Conservation (phyloP, 108 stramenopile species). For the Conticribra weissflogii region DNA sequence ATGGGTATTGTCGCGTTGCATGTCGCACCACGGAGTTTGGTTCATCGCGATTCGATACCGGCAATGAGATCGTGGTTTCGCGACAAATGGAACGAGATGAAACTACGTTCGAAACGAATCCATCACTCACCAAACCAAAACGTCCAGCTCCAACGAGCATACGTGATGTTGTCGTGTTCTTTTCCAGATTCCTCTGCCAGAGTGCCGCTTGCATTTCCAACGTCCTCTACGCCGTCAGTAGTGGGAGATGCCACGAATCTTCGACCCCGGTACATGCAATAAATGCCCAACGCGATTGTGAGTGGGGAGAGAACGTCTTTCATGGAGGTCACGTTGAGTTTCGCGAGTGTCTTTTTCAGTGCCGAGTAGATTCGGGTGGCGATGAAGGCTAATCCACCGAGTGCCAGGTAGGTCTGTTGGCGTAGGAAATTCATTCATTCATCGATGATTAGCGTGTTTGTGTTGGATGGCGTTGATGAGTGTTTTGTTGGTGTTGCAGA, state of each 20-base stretch:
- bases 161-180: slow-evolving; percentile 4
- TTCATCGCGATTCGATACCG: no score
- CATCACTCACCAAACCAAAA: slow-evolving; percentile 55
- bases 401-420: slow-evolving; percentile 48
- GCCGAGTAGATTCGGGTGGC: slow-evolving; percentile 55
- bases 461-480: not conserved
- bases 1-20: not conserved
- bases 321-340: slow-evolving; percentile 5
- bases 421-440: not conserved
- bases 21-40: no score
- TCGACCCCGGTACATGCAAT: slow-evolving; percentile 68
- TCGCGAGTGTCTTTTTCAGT: slow-evolving; percentile 4
- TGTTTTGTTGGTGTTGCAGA: not conserved
- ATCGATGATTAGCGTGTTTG: not conserved
- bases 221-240: slow-evolving; percentile 1
- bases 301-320: slow-evolving; percentile 63
- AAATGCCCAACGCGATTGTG: slow-evolving; percentile 67
- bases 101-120: not conserved
- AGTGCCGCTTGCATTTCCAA: not conserved
- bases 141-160: slow-evolving; percentile 45
- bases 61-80: no score
- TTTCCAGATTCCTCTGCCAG: slow-evolving; percentile 4
- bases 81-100: no score
- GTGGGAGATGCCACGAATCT: slow-evolving; percentile 7
- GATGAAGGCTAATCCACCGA: slow-evolving; percentile 60